Base-by-base conservation (phyloP, 2,329 filamentous ascomycete species). In the Neonectria punicea region DNA sequence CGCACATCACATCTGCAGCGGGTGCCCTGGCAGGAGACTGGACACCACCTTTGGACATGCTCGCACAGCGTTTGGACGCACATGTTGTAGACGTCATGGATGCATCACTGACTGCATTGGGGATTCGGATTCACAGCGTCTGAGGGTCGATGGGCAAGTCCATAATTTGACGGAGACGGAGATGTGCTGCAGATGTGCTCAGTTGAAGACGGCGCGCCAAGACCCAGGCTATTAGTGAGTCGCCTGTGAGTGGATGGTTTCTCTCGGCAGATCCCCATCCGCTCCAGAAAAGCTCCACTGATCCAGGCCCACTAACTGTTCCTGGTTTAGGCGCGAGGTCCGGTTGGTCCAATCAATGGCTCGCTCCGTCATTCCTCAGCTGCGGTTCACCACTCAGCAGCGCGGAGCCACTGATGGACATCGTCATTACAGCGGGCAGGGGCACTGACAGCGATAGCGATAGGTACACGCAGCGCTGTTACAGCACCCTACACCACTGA, bases 281-380 rank as follows among this genome's bases (percentile, higher is more conserved):
- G 43, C 20, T 25, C 14, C 5, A 49, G 14, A 30, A 28, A 49
- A n/a, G 9, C 16, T 18, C 47, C 28, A 18, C 47, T 32, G 10
- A 8, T 14, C 25, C 28, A 16, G 16, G 18, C 41, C 41, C n/a
- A 44, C 41, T 18, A 20, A 6, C 20, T 46, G 44, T 5, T 46
- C 44, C 22, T n/a, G 13, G 44, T 4, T 16, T 25, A 30, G 46
- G 13, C 20, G 5, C n/a, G 11, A 47, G 22, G 13, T 5, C 10
- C 7, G 20, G 9, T 13, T n/a, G 10, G 46, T 22, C 61, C 56
- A 59, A 58, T 55, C 51, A 56, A 14, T 32, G 36, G 44, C 32
- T 53, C 44, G 7, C 36, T 30, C 49, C 34, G 32, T 64, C 61
- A 64, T 64, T 64, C 61, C 61, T 64, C 28, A 10, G 32, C 16